Base-by-base conservation (phyloP, 805 yeast species). In the Kregervanrija delftensis region DNA sequence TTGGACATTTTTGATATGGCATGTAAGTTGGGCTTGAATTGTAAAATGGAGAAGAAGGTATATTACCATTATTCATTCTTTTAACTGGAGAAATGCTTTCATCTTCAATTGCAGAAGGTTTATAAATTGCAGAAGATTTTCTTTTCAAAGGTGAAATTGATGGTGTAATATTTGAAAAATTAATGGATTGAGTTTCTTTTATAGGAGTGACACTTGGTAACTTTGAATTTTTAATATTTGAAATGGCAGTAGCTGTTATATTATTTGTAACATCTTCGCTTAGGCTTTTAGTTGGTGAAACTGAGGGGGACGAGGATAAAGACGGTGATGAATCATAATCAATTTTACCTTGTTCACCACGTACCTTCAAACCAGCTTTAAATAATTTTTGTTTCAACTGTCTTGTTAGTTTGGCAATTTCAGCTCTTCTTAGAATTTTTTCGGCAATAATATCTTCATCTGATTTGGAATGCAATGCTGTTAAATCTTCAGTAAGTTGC, bases 361-460 rank as follows among this genome's bases (percentile, higher is more conserved):
- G 55, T 4, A 65, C 67, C 41, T 60, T 61, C 28, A 67, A 41
- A 11, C 71, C 72, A 2, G 75, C 73, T 51, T 64, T 68, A 28
- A 67, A 64, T 14, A 71, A 54, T 49, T 69, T 65, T 8, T 66
- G 58, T 51, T 69, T 71, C 17, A 71, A 52, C 49, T 69, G 74
- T 46, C 74, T 57, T 2, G 76, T 68, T 43, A 71, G 65, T 45
- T 73, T 62, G 5, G 75, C 72, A 6, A 71, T 60, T 49, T 71
- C 74, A 4, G 72, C 76, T 42, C 74, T 59, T 48, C 70, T 70
- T 37, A 71, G 57, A 38, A 71, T 69, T 48, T 65, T 67, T 45
- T 69, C 71, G 17, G 74, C 73, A 12, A 71, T 70, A 14, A 60
- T 54, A 42, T 71, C 71, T 46, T 71, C 75, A 39, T 52, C 52